These are phyloP conservation scores for Colletotrichum cordylinicola DNA, from an alignment of 2,329 filamentous ascomycete genomes.

Conservation along the genomic window DNA sequence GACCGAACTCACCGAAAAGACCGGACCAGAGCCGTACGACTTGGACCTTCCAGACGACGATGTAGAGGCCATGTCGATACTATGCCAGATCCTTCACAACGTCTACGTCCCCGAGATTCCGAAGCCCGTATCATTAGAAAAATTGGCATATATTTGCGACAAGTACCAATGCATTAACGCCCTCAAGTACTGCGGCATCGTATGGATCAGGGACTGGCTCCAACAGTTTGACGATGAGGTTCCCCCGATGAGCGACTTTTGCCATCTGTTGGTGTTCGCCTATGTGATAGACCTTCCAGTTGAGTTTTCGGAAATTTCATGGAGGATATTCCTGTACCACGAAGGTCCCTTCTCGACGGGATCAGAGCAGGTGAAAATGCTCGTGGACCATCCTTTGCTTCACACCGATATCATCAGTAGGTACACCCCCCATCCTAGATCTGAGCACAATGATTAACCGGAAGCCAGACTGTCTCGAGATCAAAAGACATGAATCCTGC, in stretches of 20 bases:
- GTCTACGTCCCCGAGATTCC: constrained; percentile 28
- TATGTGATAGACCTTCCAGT: constrained; percentile 20
- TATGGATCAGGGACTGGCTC: constrained; percentile 24
- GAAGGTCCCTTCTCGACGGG: constrained; percentile 17
- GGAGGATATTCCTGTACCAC: constrained; percentile 21
- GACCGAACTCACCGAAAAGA: background rate
- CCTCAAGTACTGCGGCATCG: constrained; percentile 20
- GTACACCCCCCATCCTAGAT: background rate
- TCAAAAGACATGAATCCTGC: constrained; percentile 18
- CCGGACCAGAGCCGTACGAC: background rate
- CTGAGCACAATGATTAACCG: background rate
- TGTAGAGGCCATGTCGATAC: constrained; percentile 30
- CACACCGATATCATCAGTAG: constrained; percentile 19
- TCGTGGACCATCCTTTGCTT: constrained; percentile 22
- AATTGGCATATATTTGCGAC: constrained; percentile 30
- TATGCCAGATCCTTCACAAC: constrained; percentile 38
- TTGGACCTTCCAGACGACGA: constrained; percentile 33
- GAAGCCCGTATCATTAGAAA: constrained; percentile 27
- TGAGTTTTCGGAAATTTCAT: constrained; percentile 22
- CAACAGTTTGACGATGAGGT: constrained; percentile 6
- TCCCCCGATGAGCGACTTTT: constrained; percentile 20
- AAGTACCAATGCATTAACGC: constrained; percentile 28
- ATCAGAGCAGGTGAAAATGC: constrained; percentile 3
- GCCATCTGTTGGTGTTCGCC: constrained; percentile 21
- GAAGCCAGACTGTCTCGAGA: constrained; percentile 7